Evolutionary conservation across 176 grass and related monocot genomes (phyloP).

Genomic region (Ampelocalamus luodianensis): DNA sequence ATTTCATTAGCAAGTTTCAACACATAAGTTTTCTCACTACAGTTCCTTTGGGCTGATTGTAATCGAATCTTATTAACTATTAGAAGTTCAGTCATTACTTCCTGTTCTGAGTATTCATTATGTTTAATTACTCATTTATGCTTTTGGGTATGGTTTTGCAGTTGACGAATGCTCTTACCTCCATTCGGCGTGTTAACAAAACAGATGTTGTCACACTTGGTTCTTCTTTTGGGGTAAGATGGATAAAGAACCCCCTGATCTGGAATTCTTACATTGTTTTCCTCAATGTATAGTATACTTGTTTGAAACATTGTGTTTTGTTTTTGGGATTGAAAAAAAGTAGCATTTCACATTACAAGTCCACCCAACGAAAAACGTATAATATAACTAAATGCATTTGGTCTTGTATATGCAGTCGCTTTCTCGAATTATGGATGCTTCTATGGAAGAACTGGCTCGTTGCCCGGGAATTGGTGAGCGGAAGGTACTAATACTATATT

Average conservation of each 20-base stretch:
- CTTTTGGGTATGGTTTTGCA: conserved; percentile 58
- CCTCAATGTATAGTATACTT: neutral
- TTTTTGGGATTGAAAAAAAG: neutral
- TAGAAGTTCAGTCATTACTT: neutral
- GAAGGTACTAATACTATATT: conserved; percentile 52
- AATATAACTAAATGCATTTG: conserved; percentile 26
- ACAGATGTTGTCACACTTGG: conserved; percentile 92
- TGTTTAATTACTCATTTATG: conserved; percentile 4
- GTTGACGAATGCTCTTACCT: conserved; percentile 83
- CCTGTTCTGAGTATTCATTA: neutral
- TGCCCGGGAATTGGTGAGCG: conserved; percentile 96
- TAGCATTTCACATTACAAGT: neutral
- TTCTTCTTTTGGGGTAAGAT: conserved; percentile 92
- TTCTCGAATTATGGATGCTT: conserved; percentile 94
- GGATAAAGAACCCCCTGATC: neutral
- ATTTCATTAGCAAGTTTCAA: conserved; percentile 16
- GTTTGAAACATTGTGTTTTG: neutral
- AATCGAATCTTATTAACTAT: neutral
- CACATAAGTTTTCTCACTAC: neutral
- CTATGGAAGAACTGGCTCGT: conserved; percentile 88
- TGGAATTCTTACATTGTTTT: conserved; percentile 26
- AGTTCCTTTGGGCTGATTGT: neutral
- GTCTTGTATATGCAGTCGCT: conserved; percentile 67
- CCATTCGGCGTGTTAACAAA: conserved; percentile 85
- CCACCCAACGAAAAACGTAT: neutral